phyloP scores from a whole-genome alignment of 331 rosid genomes.

The Ulmus americana region DNA sequence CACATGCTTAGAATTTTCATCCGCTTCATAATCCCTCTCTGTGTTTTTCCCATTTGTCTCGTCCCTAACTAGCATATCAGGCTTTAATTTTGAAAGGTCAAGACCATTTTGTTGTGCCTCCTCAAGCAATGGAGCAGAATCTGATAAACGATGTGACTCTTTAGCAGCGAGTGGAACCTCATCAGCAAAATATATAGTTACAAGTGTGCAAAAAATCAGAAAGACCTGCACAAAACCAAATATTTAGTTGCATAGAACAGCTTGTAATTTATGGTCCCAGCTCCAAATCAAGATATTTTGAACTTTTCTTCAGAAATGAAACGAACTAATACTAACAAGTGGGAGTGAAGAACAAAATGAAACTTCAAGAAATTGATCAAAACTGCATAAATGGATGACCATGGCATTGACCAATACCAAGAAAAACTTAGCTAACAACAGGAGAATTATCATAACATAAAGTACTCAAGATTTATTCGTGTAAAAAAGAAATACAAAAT shows the following conservation, averaged over 20 bases:
- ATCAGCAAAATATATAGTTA: constrained; percentile 81
- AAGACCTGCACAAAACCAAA: constrained; percentile 54
- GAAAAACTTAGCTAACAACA: too few relatives aligned
- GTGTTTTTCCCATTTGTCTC: constrained; percentile 28
- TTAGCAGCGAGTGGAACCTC: constrained; percentile 70
- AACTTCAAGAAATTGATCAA: background rate
- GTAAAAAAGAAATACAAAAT: too few relatives aligned
- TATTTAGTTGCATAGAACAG: constrained; percentile 16
- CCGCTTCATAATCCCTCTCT: constrained; percentile 33
- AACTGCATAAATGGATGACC: too few relatives aligned
- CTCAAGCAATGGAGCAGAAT: constrained; percentile 81
- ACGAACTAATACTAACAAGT: background rate
- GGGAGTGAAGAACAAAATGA: background rate
- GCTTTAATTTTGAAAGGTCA: constrained; percentile 45
- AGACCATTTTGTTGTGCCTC: constrained; percentile 49
- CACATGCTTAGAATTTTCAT: constrained; percentile 32
- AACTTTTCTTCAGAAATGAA: background rate
- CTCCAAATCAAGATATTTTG: background rate
- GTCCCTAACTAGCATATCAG: constrained; percentile 28
- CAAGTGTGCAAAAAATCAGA: constrained; percentile 70
- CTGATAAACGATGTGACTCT: constrained; percentile 46
- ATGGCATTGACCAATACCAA: too few relatives aligned
- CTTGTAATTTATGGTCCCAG: constrained; percentile 1
- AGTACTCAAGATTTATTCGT: too few relatives aligned
- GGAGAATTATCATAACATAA: too few relatives aligned